Percentiles rank a stretch among this genome's conserved stretches.
Evolutionary conservation across 225 moss, liverwort and hornwort species (phyloP).

Genomic region (Rhytidiadelphus loreus): DNA sequence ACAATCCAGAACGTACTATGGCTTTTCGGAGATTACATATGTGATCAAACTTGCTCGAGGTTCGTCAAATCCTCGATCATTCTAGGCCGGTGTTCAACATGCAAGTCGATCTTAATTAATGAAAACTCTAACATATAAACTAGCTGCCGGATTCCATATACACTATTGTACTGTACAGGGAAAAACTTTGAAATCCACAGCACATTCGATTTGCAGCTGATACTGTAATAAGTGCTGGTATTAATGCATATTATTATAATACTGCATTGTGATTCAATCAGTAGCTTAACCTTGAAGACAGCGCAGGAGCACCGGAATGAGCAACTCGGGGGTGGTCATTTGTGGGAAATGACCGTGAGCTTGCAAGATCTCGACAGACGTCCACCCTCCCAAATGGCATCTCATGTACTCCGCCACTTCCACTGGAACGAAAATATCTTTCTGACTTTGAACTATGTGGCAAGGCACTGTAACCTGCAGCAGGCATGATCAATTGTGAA

Average conservation of each 20-base stretch:
- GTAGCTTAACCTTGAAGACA: background rate
- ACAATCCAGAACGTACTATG: background rate
- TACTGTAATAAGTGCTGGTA: too few species aligned
- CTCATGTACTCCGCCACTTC: slow-evolving; percentile 58
- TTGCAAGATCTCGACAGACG: slow-evolving; percentile 48
- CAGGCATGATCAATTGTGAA: background rate
- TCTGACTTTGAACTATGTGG: slow-evolving; percentile 46
- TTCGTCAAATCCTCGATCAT: background rate
- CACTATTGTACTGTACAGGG: background rate
- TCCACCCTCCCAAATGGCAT: slow-evolving; percentile 52
- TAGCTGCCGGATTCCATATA: background rate
- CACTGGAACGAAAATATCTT: slow-evolving; percentile 60
- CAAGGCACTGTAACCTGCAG: slow-evolving; percentile 51
- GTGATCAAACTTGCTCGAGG: background rate
- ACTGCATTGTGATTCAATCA: background rate
- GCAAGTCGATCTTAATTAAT: background rate
- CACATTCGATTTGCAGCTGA: background rate
- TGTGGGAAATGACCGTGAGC: slow-evolving; percentile 67
- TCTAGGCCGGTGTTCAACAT: too few species aligned
- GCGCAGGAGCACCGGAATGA: slow-evolving; percentile 5
- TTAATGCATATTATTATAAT: too few species aligned
- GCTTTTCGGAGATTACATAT: background rate
- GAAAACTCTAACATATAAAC: background rate
- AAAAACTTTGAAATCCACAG: background rate
- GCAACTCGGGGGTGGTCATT: slow-evolving; percentile 35